phyloP scores from a whole-genome alignment of 306 rosid species.

The Cucumis melo region DNA sequence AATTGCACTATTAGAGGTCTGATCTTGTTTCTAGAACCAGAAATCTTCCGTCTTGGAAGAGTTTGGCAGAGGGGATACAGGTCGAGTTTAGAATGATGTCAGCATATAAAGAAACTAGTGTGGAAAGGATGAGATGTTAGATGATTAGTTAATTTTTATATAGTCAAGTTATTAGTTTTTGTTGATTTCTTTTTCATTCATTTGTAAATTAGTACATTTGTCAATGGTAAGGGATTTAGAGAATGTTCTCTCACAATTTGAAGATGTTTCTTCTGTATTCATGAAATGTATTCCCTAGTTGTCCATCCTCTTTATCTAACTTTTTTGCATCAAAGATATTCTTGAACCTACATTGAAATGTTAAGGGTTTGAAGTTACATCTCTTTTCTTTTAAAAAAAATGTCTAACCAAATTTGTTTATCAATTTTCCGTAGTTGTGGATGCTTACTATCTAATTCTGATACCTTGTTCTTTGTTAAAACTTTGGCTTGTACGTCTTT shows the following conservation, averaged over 20 bases:
- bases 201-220: background rate
- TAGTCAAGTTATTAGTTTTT: background rate
- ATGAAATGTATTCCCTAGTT: background rate
- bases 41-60: background rate
- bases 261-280: background rate
- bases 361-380: background rate
- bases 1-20: background rate
- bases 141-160: background rate
- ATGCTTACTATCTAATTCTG: background rate
- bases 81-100: background rate
- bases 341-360: background rate
- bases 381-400: background rate
- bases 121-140: background rate
- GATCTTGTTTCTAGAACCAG: background rate
- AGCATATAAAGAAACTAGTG: background rate
- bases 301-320: background rate
- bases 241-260: background rate
- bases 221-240: background rate
- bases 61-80: background rate
- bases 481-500: background rate
- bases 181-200: background rate
- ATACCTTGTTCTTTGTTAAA: background rate
- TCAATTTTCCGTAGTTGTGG: background rate
- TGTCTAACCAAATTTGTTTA: background rate
- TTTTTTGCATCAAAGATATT: background rate